Percentiles rank a stretch among this genome's conserved stretches.
Conservation (phyloP, 148 eudicot species). For the Fagopyrum homotropicum region DNA sequence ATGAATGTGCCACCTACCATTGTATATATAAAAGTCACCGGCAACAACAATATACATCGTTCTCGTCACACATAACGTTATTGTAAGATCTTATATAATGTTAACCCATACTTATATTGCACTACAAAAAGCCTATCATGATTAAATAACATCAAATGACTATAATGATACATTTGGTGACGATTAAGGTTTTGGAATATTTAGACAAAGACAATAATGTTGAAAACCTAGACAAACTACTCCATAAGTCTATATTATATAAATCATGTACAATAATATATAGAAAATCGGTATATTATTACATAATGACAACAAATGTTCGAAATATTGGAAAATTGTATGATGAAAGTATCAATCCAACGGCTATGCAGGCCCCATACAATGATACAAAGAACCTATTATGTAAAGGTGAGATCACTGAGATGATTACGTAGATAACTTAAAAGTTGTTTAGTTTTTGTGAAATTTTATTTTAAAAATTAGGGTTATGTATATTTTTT, state of each 20-base stretch:
- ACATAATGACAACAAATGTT: neutral
- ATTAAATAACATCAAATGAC: neutral
- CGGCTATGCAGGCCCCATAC: neutral
- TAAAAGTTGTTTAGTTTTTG: too few species aligned
- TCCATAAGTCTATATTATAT: neutral
- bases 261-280: neutral
- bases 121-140: neutral
- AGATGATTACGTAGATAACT: too few species aligned
- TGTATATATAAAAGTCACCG: neutral
- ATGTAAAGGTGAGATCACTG: too few species aligned
- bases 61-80: neutral
- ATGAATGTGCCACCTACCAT: conserved; percentile 4
- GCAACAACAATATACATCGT: conserved; percentile 7
- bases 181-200: neutral
- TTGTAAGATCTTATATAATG: neutral
- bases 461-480: too few species aligned
- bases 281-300: neutral
- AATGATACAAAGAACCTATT: neutral
- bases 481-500: too few species aligned
- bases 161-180: neutral
- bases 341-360: conserved; percentile 4
- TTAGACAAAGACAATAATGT: neutral
- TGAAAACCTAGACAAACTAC: neutral
- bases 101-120: neutral
- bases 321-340: neutral